Evolutionary conservation across 2,329 filamentous ascomycete species (phyloP).

Genomic region (Hypomyces rosellus): DNA sequence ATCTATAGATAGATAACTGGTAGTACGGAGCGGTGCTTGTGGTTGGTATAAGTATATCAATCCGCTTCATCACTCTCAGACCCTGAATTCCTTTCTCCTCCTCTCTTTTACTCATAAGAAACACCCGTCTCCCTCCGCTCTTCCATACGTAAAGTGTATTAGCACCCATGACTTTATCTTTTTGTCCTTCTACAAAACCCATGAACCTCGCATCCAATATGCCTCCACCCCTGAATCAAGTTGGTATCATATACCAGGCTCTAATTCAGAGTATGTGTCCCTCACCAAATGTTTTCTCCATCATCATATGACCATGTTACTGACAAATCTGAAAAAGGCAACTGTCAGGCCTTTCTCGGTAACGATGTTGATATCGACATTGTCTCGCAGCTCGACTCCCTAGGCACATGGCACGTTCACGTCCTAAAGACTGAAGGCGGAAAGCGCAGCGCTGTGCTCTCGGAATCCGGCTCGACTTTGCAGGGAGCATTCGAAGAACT

Average conservation of each 20-base stretch:
- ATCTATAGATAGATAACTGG: neutral
- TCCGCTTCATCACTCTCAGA: too few species aligned
- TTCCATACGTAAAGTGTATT: neutral
- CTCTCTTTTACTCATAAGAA: neutral
- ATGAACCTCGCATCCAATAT: neutral
- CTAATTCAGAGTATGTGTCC: slow-evolving; percentile 9
- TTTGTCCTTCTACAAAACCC: neutral
- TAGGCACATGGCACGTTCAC: slow-evolving; percentile 20
- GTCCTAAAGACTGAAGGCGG: slow-evolving; percentile 21
- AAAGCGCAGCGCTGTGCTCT: slow-evolving; percentile 24
- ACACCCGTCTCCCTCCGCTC: neutral
- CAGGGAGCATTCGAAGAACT: slow-evolving; percentile 30
- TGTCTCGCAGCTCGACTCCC: slow-evolving; percentile 17
- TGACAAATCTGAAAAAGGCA: slow-evolving; percentile 14
- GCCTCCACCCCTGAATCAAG: neutral
- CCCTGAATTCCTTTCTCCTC: too few species aligned
- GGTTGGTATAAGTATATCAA: too few species aligned
- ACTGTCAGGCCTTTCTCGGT: slow-evolving; percentile 22
- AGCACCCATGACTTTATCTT: neutral
- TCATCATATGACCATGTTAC: neutral
- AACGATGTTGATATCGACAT: slow-evolving; percentile 18
- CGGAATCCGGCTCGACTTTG: slow-evolving; percentile 23
- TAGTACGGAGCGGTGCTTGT: too few species aligned
- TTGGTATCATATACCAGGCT: slow-evolving; percentile 9
- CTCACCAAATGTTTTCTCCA: neutral